Evolutionary conservation across 805 yeast species (phyloP).

Genomic region (Ogataea nitratoaversa): DNA sequence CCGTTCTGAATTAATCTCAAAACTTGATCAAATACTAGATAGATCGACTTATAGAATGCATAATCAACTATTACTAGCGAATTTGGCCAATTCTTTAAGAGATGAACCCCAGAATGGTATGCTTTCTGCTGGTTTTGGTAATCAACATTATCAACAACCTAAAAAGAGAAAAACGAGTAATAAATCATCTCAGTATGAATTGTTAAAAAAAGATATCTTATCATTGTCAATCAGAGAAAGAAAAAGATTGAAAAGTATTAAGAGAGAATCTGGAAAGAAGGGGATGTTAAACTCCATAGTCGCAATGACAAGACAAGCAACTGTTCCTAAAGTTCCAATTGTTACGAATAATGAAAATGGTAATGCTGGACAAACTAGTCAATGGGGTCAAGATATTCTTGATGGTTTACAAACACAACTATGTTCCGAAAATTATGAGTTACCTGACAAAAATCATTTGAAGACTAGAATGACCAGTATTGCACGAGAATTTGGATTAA

Average conservation of each 20-base stretch:
- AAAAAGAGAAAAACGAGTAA: constrained; percentile 45
- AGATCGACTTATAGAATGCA: constrained; percentile 57
- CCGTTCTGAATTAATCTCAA: constrained; percentile 63
- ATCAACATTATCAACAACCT: constrained; percentile 19
- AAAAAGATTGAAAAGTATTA: constrained; percentile 75
- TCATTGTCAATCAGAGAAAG: constrained; percentile 82
- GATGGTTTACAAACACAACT: constrained; percentile 82
- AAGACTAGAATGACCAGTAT: constrained; percentile 71
- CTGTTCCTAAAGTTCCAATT: constrained; percentile 82
- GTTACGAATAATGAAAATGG: constrained; percentile 35
- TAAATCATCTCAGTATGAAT: constrained; percentile 69
- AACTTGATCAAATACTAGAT: constrained; percentile 53
- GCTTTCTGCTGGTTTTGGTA: constrained; percentile 46
- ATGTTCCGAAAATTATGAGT: constrained; percentile 68
- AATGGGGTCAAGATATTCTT: constrained; percentile 90
- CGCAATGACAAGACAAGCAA: constrained; percentile 65
- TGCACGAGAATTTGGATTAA: constrained; percentile 84
- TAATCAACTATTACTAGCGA: constrained; percentile 75
- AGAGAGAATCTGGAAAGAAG: constrained; percentile 76
- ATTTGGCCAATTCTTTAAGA: constrained; percentile 77
- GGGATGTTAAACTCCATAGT: constrained; percentile 68
- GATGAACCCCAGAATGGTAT: constrained; percentile 64
- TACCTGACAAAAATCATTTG: constrained; percentile 75
- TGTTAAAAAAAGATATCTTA: constrained; percentile 80
- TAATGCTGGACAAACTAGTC: constrained; percentile 44